Conservation (phyloP, 345 rosid genomes). For the Eutrema japonicum region DNA sequence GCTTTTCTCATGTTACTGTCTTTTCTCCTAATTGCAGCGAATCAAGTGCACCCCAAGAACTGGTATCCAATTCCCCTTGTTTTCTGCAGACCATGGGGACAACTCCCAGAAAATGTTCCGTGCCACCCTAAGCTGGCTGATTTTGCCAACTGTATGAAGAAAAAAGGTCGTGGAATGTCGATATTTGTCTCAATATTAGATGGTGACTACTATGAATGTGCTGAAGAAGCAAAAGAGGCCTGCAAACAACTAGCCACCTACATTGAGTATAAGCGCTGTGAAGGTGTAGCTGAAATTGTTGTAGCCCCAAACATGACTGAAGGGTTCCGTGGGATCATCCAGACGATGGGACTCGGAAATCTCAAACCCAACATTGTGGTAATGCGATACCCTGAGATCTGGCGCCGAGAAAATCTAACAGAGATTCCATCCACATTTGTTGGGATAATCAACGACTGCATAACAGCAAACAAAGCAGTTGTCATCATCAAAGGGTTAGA, state of each 20-base stretch:
- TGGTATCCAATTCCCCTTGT: conserved; percentile 99
- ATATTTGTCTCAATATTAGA: conserved; percentile 87
- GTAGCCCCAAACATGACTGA: conserved; percentile 97
- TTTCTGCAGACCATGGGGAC: conserved; percentile 99
- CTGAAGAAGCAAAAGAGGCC: conserved; percentile 94
- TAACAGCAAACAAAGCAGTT: conserved; percentile 97
- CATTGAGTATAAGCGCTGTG: conserved; percentile 91
- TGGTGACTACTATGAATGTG: conserved; percentile 92
- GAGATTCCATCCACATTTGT: conserved; percentile 95
- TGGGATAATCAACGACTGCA: conserved; percentile 91
- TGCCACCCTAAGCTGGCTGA: conserved; percentile 99
- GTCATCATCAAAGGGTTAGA: conserved; percentile 99
- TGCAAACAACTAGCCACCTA: conserved; percentile 86
- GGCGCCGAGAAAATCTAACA: conserved; percentile 92
- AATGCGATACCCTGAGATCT: conserved; percentile 98
- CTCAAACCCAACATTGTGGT: conserved; percentile 98
- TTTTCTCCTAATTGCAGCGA: conserved; percentile 59
- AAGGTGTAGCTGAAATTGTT: conserved; percentile 98
- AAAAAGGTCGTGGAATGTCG: conserved; percentile 99
- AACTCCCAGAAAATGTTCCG: conserved; percentile 97
- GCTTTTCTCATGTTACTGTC: conserved; percentile 4
- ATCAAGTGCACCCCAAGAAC: conserved; percentile 98
- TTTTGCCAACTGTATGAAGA: conserved; percentile 99
- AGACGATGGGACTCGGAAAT: conserved; percentile 98
- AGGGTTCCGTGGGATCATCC: conserved; percentile 97